Evolutionary conservation across 1,139 yeast genomes (phyloP).

Genomic region (Kodamaea ohmeri): DNA sequence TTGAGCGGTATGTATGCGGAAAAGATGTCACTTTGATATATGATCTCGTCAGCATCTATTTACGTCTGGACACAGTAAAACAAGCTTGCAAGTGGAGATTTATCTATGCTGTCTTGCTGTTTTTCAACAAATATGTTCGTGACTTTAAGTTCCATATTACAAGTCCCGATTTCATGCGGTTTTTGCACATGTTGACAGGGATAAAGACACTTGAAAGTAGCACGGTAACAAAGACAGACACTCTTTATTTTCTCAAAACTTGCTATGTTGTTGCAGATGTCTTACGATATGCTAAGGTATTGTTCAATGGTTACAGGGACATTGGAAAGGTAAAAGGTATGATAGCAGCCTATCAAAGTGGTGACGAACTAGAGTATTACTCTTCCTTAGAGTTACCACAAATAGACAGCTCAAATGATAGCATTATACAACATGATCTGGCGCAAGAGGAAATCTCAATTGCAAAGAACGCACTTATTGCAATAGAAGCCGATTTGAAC

Average conservation of each 20-base stretch:
- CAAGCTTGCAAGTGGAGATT: constrained; percentile 32
- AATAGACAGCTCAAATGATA: constrained; percentile 4
- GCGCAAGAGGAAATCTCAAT: constrained; percentile 11
- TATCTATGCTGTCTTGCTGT: constrained; percentile 24
- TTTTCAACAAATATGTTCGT: constrained; percentile 18
- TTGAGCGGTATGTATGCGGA: constrained; percentile 26
- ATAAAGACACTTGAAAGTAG: constrained; percentile 13
- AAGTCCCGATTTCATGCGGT: constrained; percentile 21
- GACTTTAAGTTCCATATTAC: constrained; percentile 19
- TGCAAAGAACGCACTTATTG: constrained; percentile 4
- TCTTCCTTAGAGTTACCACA: constrained; percentile 3
- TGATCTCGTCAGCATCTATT: constrained; percentile 32
- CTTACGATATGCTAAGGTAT: constrained; percentile 9
- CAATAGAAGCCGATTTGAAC: background rate
- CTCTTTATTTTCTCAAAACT: constrained; percentile 9
- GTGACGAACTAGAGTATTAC: constrained; percentile 5
- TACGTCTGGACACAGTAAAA: constrained; percentile 21
- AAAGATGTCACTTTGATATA: constrained; percentile 27
- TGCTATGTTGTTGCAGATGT: constrained; percentile 12
- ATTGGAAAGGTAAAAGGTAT: constrained; percentile 16
- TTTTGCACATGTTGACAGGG: constrained; percentile 23
- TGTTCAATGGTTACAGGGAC: constrained; percentile 39
- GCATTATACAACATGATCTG: constrained; percentile 3
- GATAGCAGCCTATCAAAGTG: constrained; percentile 6
- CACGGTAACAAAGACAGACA: constrained; percentile 9